Conservation (phyloP, 306 rosid species). For the Medicago arabica region DNA sequence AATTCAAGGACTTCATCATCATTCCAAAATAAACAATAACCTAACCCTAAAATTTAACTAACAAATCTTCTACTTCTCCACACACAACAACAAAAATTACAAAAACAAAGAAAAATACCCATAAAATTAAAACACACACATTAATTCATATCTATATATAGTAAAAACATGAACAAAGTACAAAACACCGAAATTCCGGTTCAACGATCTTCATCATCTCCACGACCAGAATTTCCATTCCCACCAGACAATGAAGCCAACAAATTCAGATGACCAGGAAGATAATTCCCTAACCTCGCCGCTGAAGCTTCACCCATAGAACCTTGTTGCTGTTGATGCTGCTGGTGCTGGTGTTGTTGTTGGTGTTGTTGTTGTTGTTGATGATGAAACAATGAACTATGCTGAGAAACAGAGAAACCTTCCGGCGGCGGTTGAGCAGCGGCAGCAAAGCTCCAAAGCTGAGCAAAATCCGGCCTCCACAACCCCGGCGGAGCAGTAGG, state of each 20-base stretch:
- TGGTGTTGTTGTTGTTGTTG: slow-evolving; percentile 38
- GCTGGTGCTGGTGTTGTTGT: slow-evolving; percentile 47
- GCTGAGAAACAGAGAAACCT: slow-evolving; percentile 64
- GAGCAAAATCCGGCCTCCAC: slow-evolving; percentile 92
- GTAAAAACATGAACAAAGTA: slow-evolving; percentile 36
- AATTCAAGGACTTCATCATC: slow-evolving; percentile 55
- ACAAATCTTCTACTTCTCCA: slow-evolving; percentile 50
- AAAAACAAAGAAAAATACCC: slow-evolving; percentile 43
- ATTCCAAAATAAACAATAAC: slow-evolving; percentile 48
- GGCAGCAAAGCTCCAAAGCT: slow-evolving; percentile 91
- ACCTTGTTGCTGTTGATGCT: slow-evolving; percentile 52
- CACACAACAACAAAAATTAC: slow-evolving; percentile 57
- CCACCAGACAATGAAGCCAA: slow-evolving; percentile 96
- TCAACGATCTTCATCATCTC: slow-evolving; percentile 88
- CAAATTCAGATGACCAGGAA: slow-evolving; percentile 97
- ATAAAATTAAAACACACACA: slow-evolving; percentile 42
- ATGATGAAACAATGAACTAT: slow-evolving; percentile 47
- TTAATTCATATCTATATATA: slow-evolving; percentile 36
- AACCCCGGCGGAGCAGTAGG: slow-evolving; percentile 56
- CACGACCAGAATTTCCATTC: slow-evolving; percentile 81
- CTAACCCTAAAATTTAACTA: slow-evolving; percentile 63
- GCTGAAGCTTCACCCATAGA: slow-evolving; percentile 94
- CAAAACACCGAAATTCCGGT: neutral
- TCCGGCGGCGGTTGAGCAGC: slow-evolving; percentile 59
- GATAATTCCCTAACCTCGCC: slow-evolving; percentile 94